These are phyloP conservation scores for Mycena amicta DNA, from an alignment of 768 basidiomycete species.

Conservation along the genomic window DNA sequence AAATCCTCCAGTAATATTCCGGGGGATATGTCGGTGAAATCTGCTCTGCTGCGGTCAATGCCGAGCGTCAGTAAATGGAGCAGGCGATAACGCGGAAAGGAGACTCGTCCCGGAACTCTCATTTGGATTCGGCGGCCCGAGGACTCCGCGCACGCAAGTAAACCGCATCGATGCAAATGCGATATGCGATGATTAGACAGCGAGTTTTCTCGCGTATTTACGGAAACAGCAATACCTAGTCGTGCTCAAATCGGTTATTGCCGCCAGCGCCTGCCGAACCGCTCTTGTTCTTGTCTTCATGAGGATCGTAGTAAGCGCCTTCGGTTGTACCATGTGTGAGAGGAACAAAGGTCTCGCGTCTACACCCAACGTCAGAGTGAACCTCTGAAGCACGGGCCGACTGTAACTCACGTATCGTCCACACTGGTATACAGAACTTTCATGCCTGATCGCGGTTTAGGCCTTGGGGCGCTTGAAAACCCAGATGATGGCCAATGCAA, in stretches of 20 bases:
- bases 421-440: constrained; percentile 1
- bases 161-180: no score
- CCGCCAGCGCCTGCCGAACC: background rate
- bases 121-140: background rate
- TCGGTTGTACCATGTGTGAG: background rate
- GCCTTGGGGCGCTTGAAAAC: background rate
- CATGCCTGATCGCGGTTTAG: background rate
- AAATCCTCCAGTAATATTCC: no score
- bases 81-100: background rate
- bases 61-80: background rate
- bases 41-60: background rate
- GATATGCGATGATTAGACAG: no score
- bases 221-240: background rate
- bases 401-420: background rate
- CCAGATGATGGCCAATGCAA: background rate
- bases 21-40: background rate
- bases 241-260: background rate
- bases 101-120: background rate
- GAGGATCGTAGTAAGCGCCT: background rate
- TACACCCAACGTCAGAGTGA: no score
- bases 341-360: constrained; percentile 1
- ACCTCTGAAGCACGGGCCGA: no score
- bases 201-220: no score
- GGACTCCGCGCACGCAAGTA: background rate
- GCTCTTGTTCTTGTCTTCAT: background rate